Conservation (phyloP, 1,139 yeast genomes). For the Barnettozyma hawaiiensis region DNA sequence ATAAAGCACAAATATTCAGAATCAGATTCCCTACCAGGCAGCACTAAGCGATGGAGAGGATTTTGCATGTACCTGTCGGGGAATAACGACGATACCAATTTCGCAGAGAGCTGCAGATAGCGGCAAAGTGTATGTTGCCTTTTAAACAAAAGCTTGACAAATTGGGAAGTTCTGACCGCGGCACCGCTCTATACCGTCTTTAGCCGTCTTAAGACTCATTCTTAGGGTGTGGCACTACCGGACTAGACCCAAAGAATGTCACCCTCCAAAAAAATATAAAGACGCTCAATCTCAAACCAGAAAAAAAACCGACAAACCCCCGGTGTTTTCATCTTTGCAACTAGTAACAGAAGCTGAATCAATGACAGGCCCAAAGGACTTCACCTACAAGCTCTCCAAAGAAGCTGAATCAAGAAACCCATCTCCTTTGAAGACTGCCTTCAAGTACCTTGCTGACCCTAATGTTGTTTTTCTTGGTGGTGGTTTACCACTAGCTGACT, state of each 20-base stretch:
- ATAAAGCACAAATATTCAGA: not conserved
- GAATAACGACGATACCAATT: not conserved
- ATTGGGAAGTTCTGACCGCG: not conserved
- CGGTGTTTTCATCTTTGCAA: not conserved
- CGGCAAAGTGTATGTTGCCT: not conserved
- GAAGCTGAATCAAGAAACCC: slow-evolving; percentile 75
- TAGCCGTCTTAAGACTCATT: not conserved
- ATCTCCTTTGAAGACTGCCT: slow-evolving; percentile 80
- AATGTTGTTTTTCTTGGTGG: slow-evolving; percentile 88
- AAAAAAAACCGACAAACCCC: no score
- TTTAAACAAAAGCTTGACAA: no score
- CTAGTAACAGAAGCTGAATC: not conserved
- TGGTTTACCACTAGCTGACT: slow-evolving; percentile 84
- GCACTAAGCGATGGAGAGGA: not conserved
- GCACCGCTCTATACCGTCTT: not conserved
- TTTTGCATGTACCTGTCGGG: no score
- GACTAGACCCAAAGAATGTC: not conserved
- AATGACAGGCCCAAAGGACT: slow-evolving; percentile 52
- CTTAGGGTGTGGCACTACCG: not conserved
- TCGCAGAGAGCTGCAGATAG: not conserved
- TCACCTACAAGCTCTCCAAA: slow-evolving; percentile 65
- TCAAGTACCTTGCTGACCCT: slow-evolving; percentile 69
- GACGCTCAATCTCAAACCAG: no score
- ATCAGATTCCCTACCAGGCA: not conserved
- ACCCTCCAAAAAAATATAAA: not conserved